These are phyloP conservation scores for Ophiostoma montium DNA, from an alignment of 2,329 filamentous ascomycete genomes.

Conservation along the genomic window DNA sequence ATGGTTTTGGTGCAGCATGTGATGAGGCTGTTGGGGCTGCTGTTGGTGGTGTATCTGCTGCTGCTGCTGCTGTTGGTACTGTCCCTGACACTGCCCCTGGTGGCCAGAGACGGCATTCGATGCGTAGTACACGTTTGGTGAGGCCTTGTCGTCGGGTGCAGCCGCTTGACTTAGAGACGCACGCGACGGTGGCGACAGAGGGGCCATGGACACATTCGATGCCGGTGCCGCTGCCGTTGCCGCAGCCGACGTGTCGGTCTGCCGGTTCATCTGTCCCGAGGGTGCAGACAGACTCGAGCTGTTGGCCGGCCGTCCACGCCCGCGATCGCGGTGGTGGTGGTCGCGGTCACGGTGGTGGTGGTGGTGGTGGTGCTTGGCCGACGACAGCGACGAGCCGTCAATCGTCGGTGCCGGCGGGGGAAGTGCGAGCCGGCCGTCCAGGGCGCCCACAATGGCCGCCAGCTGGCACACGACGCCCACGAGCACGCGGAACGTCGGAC, in stretches of 20 bases:
- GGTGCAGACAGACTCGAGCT: slow-evolving; percentile 1
- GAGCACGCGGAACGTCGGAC: slow-evolving; percentile 9
- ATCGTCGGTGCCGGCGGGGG: neutral
- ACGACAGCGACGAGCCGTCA: neutral
- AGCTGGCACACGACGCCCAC: slow-evolving; percentile 9
- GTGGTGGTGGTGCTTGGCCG: slow-evolving; percentile 1
- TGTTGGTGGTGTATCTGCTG: slow-evolving; percentile 2
- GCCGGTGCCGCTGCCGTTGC: neutral
- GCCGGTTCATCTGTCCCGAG: neutral
- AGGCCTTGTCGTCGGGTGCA: neutral
- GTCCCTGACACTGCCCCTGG: too few species aligned
- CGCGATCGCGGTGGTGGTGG: neutral
- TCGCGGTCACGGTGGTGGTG: neutral
- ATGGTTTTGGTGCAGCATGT: neutral
- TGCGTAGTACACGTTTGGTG: slow-evolving; percentile 1
- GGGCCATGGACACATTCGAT: neutral
- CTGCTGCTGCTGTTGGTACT: neutral
- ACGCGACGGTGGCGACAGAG: neutral
- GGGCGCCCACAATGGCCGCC: slow-evolving; percentile 10
- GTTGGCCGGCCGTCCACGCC: slow-evolving; percentile 1
- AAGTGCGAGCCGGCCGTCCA: slow-evolving; percentile 2
- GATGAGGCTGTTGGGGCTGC: neutral
- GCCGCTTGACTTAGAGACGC: neutral
- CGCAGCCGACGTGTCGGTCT: neutral
- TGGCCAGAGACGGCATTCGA: neutral